Percentiles rank a stretch among this genome's conserved stretches.
These are phyloP conservation scores for Aureobasidium sp. DNA, from an alignment of 2,329 filamentous ascomycete genomes.

Conservation along the genomic window DNA sequence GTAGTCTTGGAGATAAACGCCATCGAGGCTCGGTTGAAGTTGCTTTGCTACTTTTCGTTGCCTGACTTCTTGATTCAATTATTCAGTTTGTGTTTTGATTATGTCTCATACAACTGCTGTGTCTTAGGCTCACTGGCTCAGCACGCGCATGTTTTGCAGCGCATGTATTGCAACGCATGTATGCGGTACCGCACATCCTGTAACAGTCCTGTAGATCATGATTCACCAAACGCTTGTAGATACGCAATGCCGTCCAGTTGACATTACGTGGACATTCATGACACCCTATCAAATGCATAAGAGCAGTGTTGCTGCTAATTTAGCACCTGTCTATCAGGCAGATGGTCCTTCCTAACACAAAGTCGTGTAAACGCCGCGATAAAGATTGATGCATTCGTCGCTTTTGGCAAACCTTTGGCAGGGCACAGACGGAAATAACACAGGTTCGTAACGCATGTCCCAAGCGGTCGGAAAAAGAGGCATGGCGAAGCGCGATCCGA, in stretches of 20 bases:
- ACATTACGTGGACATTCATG: neutral
- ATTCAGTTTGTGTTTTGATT: neutral
- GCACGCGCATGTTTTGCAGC: neutral
- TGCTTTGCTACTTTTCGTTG: neutral
- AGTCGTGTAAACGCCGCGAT: neutral
- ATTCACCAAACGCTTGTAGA: neutral
- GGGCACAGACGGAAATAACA: neutral
- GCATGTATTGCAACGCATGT: constrained; percentile 1
- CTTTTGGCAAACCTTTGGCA: neutral
- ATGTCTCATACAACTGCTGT: neutral
- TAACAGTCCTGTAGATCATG: constrained; percentile 4
- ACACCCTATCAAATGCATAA: no score
- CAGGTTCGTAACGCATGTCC: neutral
- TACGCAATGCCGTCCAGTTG: neutral
- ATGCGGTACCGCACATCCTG: neutral
- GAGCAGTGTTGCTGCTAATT: no score
- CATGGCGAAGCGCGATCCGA: neutral
- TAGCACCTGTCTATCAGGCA: neutral
- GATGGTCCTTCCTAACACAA: neutral
- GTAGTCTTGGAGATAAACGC: neutral
- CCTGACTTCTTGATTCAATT: neutral
- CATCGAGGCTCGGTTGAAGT: neutral
- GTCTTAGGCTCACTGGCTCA: neutral
- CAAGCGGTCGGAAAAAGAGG: neutral
- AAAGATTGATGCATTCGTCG: neutral